Base-by-base conservation (phyloP, 2,329 filamentous ascomycete genomes). In the Myriosclerotinia curreyana region DNA sequence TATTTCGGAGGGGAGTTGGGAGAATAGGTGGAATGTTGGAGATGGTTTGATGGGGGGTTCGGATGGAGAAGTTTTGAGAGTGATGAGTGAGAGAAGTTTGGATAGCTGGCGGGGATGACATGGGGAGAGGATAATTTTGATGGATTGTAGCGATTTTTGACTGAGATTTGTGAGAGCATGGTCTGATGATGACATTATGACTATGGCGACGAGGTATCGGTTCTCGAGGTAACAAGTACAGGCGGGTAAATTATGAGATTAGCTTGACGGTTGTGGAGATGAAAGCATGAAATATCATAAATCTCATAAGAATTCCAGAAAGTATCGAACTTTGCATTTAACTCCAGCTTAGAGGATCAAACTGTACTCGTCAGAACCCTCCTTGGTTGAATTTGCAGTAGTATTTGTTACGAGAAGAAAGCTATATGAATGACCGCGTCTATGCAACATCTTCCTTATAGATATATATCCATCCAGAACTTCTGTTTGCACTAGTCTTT, bases 1-100 rank as follows among this genome's bases (percentile, higher is more conserved):
- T 5, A 62, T 62, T 38, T 62, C 60, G 60, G 20, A 62, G 9
- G 60, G 60, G 15, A 62, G 40, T 54, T 55, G 28, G 17, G 20
- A 28, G 40, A 62, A 62, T 12, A 55, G 51, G 40, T 48, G 60
- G 28, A 62, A 62, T 44, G 51, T 12, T 20, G 49, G 9, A 5
- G n/a, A 6, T 38, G 60, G n/a, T 6, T 20, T 17, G 28, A 34
- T n/a, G 1, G 50, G 9, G 5, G 28, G 11, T 20, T 48, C 25
- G 28, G 28, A 11, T 2, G 31, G 20, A 46, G 50, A 38, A 28
- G 50, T 1, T 36, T 14, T 46, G 17, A 25, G 38, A 20, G 38
- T 40, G 12, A 31, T 25, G 15, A 54, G 17, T 15, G 40, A 22
- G 28, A 62, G 36, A 2, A 62, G 25, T 46, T 48, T 62, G 5